phyloP scores from a whole-genome alignment of 2,329 filamentous ascomycete species.

The Raffaelea arxii region DNA sequence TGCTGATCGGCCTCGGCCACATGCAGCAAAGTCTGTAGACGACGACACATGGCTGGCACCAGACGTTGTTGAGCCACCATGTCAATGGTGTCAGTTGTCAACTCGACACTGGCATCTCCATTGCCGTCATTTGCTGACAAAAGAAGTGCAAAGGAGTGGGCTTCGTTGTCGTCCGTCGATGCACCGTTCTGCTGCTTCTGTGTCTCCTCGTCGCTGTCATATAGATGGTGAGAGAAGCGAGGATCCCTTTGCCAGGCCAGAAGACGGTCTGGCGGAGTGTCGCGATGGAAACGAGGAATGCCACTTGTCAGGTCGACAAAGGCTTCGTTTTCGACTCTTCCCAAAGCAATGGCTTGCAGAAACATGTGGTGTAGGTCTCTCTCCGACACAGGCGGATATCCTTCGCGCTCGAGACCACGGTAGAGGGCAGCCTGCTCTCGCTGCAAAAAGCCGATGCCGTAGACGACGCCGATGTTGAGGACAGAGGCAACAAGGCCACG shows the following conservation, averaged over 20 bases:
- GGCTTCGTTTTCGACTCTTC: conserved; percentile 6
- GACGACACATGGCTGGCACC: conserved; percentile 18
- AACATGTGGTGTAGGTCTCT: conserved; percentile 41
- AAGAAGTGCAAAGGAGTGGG: too few relatives aligned
- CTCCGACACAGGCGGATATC: conserved; percentile 39
- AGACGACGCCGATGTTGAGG: conserved; percentile 36
- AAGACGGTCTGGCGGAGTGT: conserved; percentile 14
- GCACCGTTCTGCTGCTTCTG: conserved; percentile 8
- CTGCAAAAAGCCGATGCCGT: conserved; percentile 32
- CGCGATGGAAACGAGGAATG: conserved; percentile 25
- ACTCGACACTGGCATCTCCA: too few relatives aligned
- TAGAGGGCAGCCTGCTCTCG: conserved; percentile 30
- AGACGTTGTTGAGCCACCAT: too few relatives aligned
- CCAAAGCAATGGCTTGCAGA: conserved; percentile 37
- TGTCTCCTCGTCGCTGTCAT: too few relatives aligned
- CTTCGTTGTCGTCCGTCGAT: too few relatives aligned
- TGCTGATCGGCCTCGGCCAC: conserved; percentile 17
- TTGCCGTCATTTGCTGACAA: too few relatives aligned
- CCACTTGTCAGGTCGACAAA: conserved; percentile 29
- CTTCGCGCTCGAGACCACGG: conserved; percentile 29
- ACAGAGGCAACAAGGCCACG: conserved; percentile 26
- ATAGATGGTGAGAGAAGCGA: conserved; percentile 31
- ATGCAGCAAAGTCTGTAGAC: conserved; percentile 22
- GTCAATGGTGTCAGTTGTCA: conserved; percentile 14
- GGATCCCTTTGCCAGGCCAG: conserved; percentile 34